Base-by-base conservation (phyloP, 1,284 basidiomycete species). In the Ganoderma leucocontextum region DNA sequence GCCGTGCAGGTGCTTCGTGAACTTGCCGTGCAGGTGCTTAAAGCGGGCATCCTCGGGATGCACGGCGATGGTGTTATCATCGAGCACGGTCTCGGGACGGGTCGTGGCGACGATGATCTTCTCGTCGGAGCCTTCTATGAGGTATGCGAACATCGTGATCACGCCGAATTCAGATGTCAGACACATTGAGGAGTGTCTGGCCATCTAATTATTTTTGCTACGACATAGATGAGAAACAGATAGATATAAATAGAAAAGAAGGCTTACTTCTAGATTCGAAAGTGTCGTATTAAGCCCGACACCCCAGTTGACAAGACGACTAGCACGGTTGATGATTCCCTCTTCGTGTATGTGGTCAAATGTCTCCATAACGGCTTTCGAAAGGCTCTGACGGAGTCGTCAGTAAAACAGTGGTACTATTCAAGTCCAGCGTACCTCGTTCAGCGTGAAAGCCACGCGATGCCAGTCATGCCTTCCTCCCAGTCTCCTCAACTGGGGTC, bases 281-380 rank as follows among this genome's bases (percentile, higher is more conserved):
- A 99, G 84, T 0, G 97, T 98, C 10, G 98, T 99, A 81, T 98
- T 98, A 71, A 99, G 83, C 78, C 91, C 89, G 68, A 96, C 94
- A 86, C 97, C 99, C 97, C 98, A 99, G 80, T 99, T 99, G 73
- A 99, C 97, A 62, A 99, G 89, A 44, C 97, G 91, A 80, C 99
- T 99, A 22, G 96, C 97, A 52, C 98, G 94, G 82, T 99, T 99
- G 68, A 99, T 82, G 76, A 96, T 89, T 8, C 97, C 97, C 64
- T 97, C 95, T 78, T 99, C 97, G 78, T 97, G 93, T 53, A 99
- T 82, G 53, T 87, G 87, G 80, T 95, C 97, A 82, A 99, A 99
- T 12, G 90, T 95, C 80, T 99, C 97, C 47, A 91, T 86, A 59
- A 99, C 98, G 49, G 97, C 96, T 82, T 90, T 93, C 63, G 92